Evolutionary conservation across 176 grass and related monocot species (phyloP).

Genomic region (Phoenix roebelenii): DNA sequence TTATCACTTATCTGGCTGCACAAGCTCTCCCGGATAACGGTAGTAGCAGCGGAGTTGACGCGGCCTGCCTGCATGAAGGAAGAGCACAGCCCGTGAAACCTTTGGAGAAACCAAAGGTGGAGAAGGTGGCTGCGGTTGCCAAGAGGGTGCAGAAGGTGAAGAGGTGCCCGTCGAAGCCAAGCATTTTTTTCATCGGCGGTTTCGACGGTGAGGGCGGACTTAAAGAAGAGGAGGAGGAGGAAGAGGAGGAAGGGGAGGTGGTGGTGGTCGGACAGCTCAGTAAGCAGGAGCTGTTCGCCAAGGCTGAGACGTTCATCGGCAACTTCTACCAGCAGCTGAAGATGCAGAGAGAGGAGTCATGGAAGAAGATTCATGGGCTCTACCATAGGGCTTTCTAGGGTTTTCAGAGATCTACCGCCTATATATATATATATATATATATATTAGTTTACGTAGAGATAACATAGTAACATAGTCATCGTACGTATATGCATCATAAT

Average conservation of each 20-base stretch:
- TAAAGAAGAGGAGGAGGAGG: constrained; percentile 11
- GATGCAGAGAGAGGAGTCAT: constrained; percentile 73
- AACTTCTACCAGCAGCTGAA: constrained; percentile 69
- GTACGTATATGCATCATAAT: no score
- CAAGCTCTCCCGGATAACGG: no score
- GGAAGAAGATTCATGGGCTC: constrained; percentile 63
- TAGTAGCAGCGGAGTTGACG: no score
- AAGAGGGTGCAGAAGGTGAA: constrained; percentile 22
- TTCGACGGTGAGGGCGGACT: constrained; percentile 3
- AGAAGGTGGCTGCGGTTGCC: background rate
- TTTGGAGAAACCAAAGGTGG: background rate
- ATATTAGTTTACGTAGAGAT: no score
- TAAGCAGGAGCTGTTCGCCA: constrained; percentile 58
- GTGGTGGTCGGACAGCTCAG: constrained; percentile 17
- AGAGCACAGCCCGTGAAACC: background rate
- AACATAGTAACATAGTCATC: no score
- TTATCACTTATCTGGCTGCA: background rate
- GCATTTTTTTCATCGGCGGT: constrained; percentile 62
- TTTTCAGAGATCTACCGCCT: background rate
- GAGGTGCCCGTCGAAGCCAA: constrained; percentile 44
- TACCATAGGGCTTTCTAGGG: constrained; percentile 17
- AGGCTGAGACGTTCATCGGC: constrained; percentile 60
- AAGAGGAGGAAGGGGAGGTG: background rate
- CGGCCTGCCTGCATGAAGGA: no score
- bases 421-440: no score